Base-by-base conservation (phyloP, 306 rosid species). In the Sicyos baderoa region DNA sequence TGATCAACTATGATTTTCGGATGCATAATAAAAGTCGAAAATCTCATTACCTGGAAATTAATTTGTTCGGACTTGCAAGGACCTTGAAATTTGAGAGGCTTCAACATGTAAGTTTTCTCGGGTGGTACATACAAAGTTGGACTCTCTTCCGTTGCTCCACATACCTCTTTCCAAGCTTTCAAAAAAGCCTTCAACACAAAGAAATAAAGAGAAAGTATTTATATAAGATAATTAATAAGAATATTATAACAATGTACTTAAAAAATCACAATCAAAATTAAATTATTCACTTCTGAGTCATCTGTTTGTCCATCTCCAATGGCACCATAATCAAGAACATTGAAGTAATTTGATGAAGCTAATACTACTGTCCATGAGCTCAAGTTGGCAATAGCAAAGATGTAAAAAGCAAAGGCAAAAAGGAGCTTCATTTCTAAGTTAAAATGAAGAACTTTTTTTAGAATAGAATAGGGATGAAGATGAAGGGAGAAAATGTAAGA, bases 101-200 rank as follows among this genome's bases (percentile, higher is more conserved):
- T 84, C 59, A 82, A 49, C 84, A 80, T 7, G 71, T 79, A 86
- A 4, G 5, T 72, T 61, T 77, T 80, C 9, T 75, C 81, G 5
- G 52, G 1, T 0, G 89, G 95, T 47, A 82, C 72, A 12, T 54
- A 0, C 2, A 86, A 71, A 2, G 87, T 79, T 60, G 83, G 70
- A 44, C 0, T 63, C 11, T 60, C 77, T 21, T 62, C 1, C 25
- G 44, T 55, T 73, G 79, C 48, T 47, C 9, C 48, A 65, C 88
- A 86, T 1, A 60, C 50, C 15, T 71, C 81, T n/a, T 27, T 15
- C 88, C 88, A 86, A 58, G 88, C 91, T 66, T 37, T 74, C 54
- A 70, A 15, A 53, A 86, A 86, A 42, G 88, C 85, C 88, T 86
- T 25, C 0, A 15, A 12, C 3, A 25, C 2, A 18, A n/a, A 35